Evolutionary conservation across 2,329 filamentous ascomycete genomes (phyloP).

Genomic region (Pseudocercospora vitis): DNA sequence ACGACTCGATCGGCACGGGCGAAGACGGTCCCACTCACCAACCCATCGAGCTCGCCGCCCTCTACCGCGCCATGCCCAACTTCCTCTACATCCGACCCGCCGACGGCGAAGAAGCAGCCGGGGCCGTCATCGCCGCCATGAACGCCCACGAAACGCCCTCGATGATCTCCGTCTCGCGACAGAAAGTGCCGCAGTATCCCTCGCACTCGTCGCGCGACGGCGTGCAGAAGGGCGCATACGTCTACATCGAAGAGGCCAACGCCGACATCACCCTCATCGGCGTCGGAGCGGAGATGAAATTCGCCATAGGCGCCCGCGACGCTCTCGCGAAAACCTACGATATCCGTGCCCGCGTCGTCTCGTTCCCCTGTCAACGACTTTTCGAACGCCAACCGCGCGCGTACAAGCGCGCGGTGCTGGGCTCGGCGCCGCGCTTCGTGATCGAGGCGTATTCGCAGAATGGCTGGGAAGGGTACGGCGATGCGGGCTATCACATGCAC

Average conservation of each 20-base stretch:
- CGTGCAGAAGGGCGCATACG: conserved; percentile 46
- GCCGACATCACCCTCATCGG: conserved; percentile 51
- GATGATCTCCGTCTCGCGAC: conserved; percentile 49
- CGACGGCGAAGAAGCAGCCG: conserved; percentile 42
- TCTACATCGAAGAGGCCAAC: conserved; percentile 41
- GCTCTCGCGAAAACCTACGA: conserved; percentile 38
- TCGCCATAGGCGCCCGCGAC: conserved; percentile 47
- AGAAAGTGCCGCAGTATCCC: conserved; percentile 43
- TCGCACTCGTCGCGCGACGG: conserved; percentile 40
- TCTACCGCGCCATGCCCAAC: conserved; percentile 43
- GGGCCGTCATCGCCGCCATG: conserved; percentile 46
- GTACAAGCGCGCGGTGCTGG: conserved; percentile 51
- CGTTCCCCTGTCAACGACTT: conserved; percentile 53
- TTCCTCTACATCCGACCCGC: conserved; percentile 41
- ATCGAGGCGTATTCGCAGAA: conserved; percentile 61
- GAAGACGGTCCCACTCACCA: conserved; percentile 43
- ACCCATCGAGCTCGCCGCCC: conserved; percentile 39
- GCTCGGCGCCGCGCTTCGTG: conserved; percentile 47
- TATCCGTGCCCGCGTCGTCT: conserved; percentile 49
- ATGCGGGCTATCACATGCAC: conserved; percentile 56
- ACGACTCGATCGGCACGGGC: conserved; percentile 41
- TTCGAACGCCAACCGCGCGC: conserved; percentile 50
- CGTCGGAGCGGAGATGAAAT: conserved; percentile 52
- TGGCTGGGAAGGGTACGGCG: conserved; percentile 62
- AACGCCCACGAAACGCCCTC: conserved; percentile 42